These are phyloP conservation scores for Oxytropis ochrocephala DNA, from an alignment of 306 rosid genomes.

Conservation along the genomic window DNA sequence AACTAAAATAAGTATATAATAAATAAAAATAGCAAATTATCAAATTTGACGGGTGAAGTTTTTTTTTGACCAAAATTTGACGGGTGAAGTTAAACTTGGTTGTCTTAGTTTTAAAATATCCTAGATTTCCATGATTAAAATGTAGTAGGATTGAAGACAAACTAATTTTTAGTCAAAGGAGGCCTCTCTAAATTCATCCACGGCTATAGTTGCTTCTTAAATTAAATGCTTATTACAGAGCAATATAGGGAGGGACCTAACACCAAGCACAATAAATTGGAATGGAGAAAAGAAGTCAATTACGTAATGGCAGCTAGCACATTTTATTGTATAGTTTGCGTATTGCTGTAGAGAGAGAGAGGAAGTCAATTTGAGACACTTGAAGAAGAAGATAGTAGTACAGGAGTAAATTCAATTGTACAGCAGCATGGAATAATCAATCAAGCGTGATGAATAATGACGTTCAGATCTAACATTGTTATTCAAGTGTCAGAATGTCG, in stretches of 20 bases:
- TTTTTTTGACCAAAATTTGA: too few relatives aligned
- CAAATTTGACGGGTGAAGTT: too few relatives aligned
- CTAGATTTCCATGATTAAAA: background rate
- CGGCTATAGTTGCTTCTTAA: background rate
- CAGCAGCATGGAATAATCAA: constrained; percentile 23
- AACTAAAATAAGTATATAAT: too few relatives aligned
- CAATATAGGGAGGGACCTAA: background rate
- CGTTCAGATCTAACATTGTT: constrained; percentile 17
- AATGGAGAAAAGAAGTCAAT: background rate
- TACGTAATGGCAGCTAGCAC: background rate
- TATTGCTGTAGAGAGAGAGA: background rate
- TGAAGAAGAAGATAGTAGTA: background rate
- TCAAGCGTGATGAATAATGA: background rate
- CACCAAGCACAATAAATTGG: constrained; percentile 1
- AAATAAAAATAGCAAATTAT: too few relatives aligned
- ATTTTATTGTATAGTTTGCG: background rate
- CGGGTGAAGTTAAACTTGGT: too few relatives aligned
- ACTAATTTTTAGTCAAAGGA: background rate
- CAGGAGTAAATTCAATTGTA: background rate
- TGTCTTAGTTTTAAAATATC: too few relatives aligned
- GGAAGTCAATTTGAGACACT: background rate
- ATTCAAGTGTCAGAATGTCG: constrained; percentile 16
- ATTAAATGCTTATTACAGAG: background rate
- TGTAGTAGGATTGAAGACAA: constrained; percentile 7
- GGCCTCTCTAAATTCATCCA: background rate